A percentile compares a stretch with the other conserved stretches of the same genome.
These are phyloP conservation scores for Andrographis paniculata DNA, from an alignment of 305 asterid genomes.

Conservation along the genomic window DNA sequence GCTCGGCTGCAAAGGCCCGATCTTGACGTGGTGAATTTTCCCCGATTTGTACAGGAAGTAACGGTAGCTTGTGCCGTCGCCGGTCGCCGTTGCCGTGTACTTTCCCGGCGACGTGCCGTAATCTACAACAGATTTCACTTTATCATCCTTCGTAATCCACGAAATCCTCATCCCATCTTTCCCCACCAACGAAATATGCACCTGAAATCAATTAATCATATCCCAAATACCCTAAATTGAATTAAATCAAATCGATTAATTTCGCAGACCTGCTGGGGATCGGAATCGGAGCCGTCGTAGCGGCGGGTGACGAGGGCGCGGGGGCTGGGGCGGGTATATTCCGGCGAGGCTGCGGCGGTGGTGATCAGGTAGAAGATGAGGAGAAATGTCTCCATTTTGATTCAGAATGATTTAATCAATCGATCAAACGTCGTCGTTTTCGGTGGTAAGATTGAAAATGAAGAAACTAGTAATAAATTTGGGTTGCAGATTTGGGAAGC, in stretches of 20 bases:
- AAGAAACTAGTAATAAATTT: too few relatives aligned
- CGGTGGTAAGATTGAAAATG: too few relatives aligned
- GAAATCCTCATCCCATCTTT: slow-evolving; percentile 60
- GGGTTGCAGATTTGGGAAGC: too few relatives aligned
- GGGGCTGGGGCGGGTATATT: slow-evolving; percentile 57
- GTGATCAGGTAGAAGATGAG: slow-evolving; percentile 18
- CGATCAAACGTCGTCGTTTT: too few relatives aligned
- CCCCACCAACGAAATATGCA: slow-evolving; percentile 70
- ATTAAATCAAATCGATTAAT: not conserved
- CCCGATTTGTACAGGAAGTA: slow-evolving; percentile 65
- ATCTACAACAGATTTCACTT: slow-evolving; percentile 35
- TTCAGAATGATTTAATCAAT: too few relatives aligned
- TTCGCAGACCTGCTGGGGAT: slow-evolving; percentile 54
- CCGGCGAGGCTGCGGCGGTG: slow-evolving; percentile 26
- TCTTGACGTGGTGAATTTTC: slow-evolving; percentile 51
- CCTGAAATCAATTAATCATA: slow-evolving; percentile 23
- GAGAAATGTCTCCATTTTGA: too few relatives aligned
- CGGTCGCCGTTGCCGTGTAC: slow-evolving; percentile 37
- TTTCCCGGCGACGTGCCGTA: slow-evolving; percentile 45
- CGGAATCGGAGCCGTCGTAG: slow-evolving; percentile 38
- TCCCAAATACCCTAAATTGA: not conserved
- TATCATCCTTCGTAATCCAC: slow-evolving; percentile 47
- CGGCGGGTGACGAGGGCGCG: slow-evolving; percentile 36
- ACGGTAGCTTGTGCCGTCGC: slow-evolving; percentile 36
- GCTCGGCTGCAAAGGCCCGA: slow-evolving; percentile 64